Conservation (phyloP, 768 basidiomycete species). For the Pilatotrama ljubarskyi region DNA sequence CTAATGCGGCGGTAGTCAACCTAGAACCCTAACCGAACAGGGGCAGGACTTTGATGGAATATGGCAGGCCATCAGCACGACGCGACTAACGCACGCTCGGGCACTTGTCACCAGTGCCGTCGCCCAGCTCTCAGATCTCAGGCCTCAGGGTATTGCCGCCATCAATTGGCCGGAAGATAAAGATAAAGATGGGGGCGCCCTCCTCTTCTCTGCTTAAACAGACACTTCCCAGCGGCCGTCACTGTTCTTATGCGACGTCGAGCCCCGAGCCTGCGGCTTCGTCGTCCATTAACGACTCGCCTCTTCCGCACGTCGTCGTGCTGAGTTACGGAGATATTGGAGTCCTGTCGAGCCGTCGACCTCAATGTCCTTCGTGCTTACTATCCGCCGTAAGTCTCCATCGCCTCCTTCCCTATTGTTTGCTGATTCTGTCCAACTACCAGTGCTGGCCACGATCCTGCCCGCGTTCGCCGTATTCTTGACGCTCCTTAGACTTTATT, state of each 20-base stretch:
- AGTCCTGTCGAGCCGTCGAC: background rate
- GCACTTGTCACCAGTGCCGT: background rate
- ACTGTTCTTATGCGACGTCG: background rate
- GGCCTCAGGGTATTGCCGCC: background rate
- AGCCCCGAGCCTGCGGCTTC: background rate
- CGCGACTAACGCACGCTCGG: background rate
- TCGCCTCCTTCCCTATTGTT: background rate
- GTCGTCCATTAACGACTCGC: conserved; percentile 1
- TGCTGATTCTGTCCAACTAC: background rate
- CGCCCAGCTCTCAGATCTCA: background rate
- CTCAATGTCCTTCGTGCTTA: conserved; percentile 11
- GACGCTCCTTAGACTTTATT: conserved; percentile 18
- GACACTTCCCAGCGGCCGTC: background rate
- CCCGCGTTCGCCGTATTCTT: conserved; percentile 5
- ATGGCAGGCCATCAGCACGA: background rate
- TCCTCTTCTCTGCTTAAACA: background rate
- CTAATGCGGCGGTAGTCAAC: background rate
- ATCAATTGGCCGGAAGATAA: background rate
- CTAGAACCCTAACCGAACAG: background rate
- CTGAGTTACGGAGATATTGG: background rate
- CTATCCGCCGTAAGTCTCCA: conserved; percentile 9
- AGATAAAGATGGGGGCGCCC: background rate
- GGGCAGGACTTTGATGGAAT: background rate
- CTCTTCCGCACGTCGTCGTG: background rate
- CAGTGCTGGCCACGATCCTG: conserved; percentile 21